Evolutionary conservation across 257 asterid species (phyloP), one percentile per base, ranked within the genome.

Genomic region (Orobanche coerulescens): DNA sequence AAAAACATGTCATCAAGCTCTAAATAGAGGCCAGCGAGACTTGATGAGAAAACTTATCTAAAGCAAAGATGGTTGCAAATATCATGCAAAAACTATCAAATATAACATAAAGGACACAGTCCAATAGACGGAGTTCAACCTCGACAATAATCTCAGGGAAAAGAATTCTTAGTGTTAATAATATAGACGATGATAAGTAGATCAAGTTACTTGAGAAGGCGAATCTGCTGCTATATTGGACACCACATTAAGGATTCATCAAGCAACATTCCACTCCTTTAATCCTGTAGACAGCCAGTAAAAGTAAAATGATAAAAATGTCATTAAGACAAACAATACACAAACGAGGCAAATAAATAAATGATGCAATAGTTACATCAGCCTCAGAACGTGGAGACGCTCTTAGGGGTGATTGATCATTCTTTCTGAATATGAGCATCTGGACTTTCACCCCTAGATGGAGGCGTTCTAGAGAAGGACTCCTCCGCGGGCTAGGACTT

Each of bases 351-450:
- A 55, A 26, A 26, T 47, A 49, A 11, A 46, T 1, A 18, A 7
- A 4, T 44, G 13, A 19, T 47, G 22, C 2, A 20, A 44, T 36
- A 70, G 87, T 84, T 67, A 86, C 97, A 75, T 93, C 97, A 73
- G 85, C 91, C 65, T 84, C 94, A 69, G 86, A 91, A 62, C 75
- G 90, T 0, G 85, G 90, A 37, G 12, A 79, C 55, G 62, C 96
- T 89, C 67, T 65, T 81, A 15, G 94, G 92, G 55, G 86, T 72
- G 26, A 73, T 62, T 22, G 94, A 78, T 4, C 83, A 78, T 30
- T 76, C 91, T 58, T 76, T 84, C 51, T 54, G 68, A 65, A 55
- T 72, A 30, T 56, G 77, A 20, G 64, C 73, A 76, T 63, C 85
- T 12, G 96, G 96, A 73, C 90, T 93, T 65, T 47, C 87, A 58